Conservation (phyloP, 176 grass and related monocot genomes). For the Aegilops sharonensis region DNA sequence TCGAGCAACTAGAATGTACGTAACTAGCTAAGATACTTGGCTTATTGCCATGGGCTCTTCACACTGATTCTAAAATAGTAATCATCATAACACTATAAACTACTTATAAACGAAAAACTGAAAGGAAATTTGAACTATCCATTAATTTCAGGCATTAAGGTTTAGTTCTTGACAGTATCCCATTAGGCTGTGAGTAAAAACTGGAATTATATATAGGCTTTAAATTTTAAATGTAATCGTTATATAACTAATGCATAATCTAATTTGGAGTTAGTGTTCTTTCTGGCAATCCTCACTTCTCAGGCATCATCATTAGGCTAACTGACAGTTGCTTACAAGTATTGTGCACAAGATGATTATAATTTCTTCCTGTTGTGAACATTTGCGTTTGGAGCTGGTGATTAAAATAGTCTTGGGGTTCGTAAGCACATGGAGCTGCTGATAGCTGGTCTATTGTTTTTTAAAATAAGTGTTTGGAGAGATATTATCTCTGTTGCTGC, state of each 20-base stretch:
- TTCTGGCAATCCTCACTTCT: background rate
- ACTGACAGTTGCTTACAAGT: background rate
- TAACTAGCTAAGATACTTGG: too few relatives aligned
- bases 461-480: background rate
- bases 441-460: background rate
- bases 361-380: background rate
- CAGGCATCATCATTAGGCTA: background rate
- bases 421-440: background rate
- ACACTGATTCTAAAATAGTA: too few relatives aligned
- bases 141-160: background rate
- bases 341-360: background rate
- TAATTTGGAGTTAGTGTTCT: background rate
- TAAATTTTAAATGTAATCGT: background rate
- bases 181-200: background rate
- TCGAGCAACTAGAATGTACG: too few relatives aligned
- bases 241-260: background rate
- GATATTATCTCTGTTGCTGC: background rate
- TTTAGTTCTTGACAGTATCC: background rate
- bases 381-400: too few relatives aligned
- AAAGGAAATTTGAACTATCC: background rate
- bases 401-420: too few relatives aligned
- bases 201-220: background rate
- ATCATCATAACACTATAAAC: too few relatives aligned
- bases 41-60: too few relatives aligned
- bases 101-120: too few relatives aligned